A percentile compares a stretch with the other conserved stretches of the same genome.
Evolutionary conservation across 495 filamentous ascomycete genomes (phyloP).

Genomic region (Podospora tetraspora): DNA sequence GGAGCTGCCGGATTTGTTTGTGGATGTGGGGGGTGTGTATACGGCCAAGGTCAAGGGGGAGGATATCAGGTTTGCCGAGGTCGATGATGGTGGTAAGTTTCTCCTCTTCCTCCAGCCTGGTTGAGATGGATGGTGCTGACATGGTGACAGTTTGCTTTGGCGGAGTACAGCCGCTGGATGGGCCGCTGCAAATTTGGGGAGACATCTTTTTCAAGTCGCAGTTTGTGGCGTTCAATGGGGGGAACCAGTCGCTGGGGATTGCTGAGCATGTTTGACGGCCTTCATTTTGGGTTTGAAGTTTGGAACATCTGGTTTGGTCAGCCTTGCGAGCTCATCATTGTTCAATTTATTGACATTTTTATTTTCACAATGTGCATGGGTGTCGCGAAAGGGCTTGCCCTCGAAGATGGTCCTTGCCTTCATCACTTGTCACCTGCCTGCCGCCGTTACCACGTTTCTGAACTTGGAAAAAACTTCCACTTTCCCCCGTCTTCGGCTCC

Average conservation of each 20-base stretch:
- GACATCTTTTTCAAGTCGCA: conserved; percentile 76
- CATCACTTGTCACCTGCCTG: no score
- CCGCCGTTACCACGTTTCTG: neutral
- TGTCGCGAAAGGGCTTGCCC: neutral
- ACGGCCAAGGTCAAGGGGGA: conserved; percentile 61
- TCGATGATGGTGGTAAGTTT: conserved; percentile 45
- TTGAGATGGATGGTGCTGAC: conserved; percentile 11
- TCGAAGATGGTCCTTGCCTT: neutral
- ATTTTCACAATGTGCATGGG: neutral
- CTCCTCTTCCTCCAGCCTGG: neutral
- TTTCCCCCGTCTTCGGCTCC: no score
- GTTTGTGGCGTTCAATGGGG: conserved; percentile 73
- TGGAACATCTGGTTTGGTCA: neutral
- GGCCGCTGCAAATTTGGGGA: conserved; percentile 64
- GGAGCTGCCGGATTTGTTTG: conserved; percentile 56
- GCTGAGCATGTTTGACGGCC: conserved; percentile 43
- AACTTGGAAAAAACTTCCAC: neutral
- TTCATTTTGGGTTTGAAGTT: neutral
- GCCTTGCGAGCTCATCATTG: neutral
- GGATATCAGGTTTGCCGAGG: conserved; percentile 59
- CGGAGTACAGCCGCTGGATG: conserved; percentile 60
- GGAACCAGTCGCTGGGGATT: conserved; percentile 55
- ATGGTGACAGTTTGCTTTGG: conserved; percentile 58
- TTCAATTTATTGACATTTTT: neutral
- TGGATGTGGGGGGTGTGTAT: conserved; percentile 57